Evolutionary conservation across 1,284 basidiomycete species (phyloP).

Genomic region (Cryptococcus sp.): DNA sequence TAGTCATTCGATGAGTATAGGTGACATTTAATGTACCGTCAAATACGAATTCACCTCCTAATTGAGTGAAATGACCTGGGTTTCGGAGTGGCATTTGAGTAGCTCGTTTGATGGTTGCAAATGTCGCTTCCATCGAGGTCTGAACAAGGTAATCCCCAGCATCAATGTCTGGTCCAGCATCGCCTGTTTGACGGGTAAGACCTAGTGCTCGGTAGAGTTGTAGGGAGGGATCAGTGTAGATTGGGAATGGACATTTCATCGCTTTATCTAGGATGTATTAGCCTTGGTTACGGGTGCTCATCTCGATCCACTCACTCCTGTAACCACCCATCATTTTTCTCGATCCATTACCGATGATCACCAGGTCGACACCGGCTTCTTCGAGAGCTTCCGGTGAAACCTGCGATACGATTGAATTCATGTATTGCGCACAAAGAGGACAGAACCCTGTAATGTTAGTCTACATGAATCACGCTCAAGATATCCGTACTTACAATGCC

Average conservation of each 20-base stretch:
- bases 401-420: constrained; percentile 60
- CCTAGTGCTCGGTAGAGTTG: constrained; percentile 68
- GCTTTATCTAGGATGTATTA: constrained; percentile 40
- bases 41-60: constrained; percentile 85
- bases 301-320: constrained; percentile 12
- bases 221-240: constrained; percentile 74
- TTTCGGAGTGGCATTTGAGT: constrained; percentile 61
- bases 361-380: constrained; percentile 48
- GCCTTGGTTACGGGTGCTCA: not conserved
- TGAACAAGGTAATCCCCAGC: constrained; percentile 53
- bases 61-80: constrained; percentile 68
- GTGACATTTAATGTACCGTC: constrained; percentile 55
- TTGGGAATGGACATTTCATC: constrained; percentile 53
- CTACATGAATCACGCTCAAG: not conserved
- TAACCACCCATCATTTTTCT: constrained; percentile 32
- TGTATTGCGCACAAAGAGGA: constrained; percentile 76
- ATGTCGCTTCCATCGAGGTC: constrained; percentile 22
- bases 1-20: constrained; percentile 48
- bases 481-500: constrained; percentile 36
- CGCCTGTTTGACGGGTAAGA: constrained; percentile 59
- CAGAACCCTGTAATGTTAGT: constrained; percentile 51
- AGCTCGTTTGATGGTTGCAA: constrained; percentile 39
- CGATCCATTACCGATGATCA: constrained; percentile 68
- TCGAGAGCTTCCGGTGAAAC: constrained; percentile 57
- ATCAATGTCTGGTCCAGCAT: constrained; percentile 52